Evolutionary conservation across 176 grass and related monocot genomes (phyloP).

Genomic region (Cocos nucifera): DNA sequence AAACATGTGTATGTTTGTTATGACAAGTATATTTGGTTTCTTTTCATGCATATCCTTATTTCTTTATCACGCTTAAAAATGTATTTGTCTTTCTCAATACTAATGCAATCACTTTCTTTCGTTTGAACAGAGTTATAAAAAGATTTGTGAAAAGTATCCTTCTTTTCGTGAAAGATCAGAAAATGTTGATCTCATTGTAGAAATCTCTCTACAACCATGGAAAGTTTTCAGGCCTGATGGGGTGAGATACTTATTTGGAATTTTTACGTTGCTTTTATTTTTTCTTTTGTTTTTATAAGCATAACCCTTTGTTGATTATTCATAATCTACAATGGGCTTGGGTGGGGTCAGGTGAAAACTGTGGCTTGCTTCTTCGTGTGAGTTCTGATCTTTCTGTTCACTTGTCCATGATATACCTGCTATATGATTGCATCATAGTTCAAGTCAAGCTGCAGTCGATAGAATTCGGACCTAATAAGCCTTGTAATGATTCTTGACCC

Average conservation of each 20-base stretch:
- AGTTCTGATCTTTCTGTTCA: no score
- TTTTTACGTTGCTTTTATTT: conserved; percentile 7
- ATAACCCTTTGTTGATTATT: background rate
- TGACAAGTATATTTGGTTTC: background rate
- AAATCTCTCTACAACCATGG: conserved; percentile 97
- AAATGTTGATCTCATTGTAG: conserved; percentile 92
- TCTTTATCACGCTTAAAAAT: no score
- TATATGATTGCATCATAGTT: no score
- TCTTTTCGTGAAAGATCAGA: conserved; percentile 98
- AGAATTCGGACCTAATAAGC: no score
- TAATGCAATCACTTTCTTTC: conserved; percentile 8
- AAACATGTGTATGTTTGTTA: no score
- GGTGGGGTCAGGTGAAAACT: no score
- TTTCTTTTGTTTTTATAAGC: conserved; percentile 11
- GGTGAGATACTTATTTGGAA: conserved; percentile 41
- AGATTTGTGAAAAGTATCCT: conserved; percentile 72
- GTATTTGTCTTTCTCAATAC: background rate
- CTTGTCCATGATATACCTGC: no score
- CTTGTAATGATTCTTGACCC: no score
- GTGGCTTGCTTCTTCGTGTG: no score
- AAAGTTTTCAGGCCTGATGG: conserved; percentile 97
- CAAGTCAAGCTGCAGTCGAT: no score
- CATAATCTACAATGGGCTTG: no score
- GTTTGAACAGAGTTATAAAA: conserved; percentile 68
- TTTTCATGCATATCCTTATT: background rate